Percentiles rank a stretch among this genome's conserved stretches.
These are phyloP conservation scores for Artemisia annua DNA, from an alignment of 129 eudicot genomes.

Conservation along the genomic window DNA sequence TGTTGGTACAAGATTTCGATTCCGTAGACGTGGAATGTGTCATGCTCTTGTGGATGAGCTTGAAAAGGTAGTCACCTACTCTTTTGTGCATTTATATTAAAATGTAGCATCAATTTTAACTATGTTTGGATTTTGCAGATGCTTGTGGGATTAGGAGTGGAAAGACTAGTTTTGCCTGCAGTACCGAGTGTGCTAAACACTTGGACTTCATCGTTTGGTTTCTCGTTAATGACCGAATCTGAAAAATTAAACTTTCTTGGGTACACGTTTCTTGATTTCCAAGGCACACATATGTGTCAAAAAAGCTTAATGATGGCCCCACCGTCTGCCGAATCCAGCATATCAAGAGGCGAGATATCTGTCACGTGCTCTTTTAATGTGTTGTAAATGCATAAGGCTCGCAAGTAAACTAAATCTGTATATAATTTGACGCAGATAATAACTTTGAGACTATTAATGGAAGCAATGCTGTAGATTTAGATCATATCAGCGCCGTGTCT, in stretches of 20 bases:
- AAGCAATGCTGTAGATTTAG: constrained; percentile 34
- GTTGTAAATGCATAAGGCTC: neutral
- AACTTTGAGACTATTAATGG: constrained; percentile 22
- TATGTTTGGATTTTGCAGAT: constrained; percentile 18
- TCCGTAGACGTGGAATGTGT: constrained; percentile 94
- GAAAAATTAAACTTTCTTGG: too few relatives aligned
- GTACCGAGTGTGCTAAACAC: too few relatives aligned
- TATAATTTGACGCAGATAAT: constrained; percentile 29
- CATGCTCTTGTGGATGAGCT: constrained; percentile 80
- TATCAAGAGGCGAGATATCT: constrained; percentile 39
- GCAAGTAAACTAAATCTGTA: neutral
- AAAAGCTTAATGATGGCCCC: constrained; percentile 41
- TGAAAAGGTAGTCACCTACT: constrained; percentile 60
- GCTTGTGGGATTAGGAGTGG: constrained; percentile 21
- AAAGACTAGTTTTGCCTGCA: too few relatives aligned
- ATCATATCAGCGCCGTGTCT: constrained; percentile 49
- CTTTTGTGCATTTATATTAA: neutral
- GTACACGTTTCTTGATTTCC: too few relatives aligned
- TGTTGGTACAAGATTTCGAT: constrained; percentile 76
- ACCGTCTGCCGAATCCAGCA: constrained; percentile 35
- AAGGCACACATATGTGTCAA: constrained; percentile 56
- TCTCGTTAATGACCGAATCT: too few relatives aligned
- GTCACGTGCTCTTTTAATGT: neutral
- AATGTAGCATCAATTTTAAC: neutral
- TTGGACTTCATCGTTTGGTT: too few relatives aligned